Base-by-base conservation (phyloP, 352 stramenopile genomes). In the Lagenidium sp. region DNA sequence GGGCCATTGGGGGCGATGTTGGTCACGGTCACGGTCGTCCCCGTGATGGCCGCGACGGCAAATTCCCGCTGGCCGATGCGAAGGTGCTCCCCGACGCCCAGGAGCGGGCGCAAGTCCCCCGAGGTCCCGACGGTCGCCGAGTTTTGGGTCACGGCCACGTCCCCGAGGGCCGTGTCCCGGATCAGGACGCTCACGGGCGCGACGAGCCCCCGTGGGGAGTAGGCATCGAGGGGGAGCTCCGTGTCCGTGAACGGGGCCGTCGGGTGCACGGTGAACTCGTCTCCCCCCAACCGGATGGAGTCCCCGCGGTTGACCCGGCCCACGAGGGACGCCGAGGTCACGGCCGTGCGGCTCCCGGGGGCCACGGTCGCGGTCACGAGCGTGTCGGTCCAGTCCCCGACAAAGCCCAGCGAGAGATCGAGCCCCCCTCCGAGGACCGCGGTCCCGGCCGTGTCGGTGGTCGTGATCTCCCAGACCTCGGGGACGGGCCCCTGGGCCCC, bases 371-470 rank as follows among this genome's bases (percentile, higher is more conserved):
- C 70, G 10, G 47, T 81, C 16, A 71, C 45, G 7, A 3, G n/a
- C 2, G 62, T 55, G 36, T 60, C 57, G 0, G 15, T 19, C 75
- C 76, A 87, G 12, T 61, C 44, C 13, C 73, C 75, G 50, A 82
- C 57, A 53, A 85, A 91, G 5, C 72, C 79, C 11, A 91, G 47
- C 0, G 79, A 91, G 19, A 91, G 26, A 28, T 87, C 75, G 29
- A 91, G 85, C 15, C 56, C 70, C 1, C 79, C 79, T 25, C 67
- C 65, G 1, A 91, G 18, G 7, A 79, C 39, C 2, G 62, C 62
- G 6, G 36, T 34, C 0, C 50, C 55, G 3, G 47, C 34, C 5
- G 48, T 60, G 10, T 77, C 59, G 15, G 57, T 44, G 2, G 75
- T 82, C 36, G 63, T 47, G 23, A 88, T 60, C 47, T 86, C 54